phyloP scores from a whole-genome alignment of 345 rosid species.

The Excoecaria agallocha region DNA sequence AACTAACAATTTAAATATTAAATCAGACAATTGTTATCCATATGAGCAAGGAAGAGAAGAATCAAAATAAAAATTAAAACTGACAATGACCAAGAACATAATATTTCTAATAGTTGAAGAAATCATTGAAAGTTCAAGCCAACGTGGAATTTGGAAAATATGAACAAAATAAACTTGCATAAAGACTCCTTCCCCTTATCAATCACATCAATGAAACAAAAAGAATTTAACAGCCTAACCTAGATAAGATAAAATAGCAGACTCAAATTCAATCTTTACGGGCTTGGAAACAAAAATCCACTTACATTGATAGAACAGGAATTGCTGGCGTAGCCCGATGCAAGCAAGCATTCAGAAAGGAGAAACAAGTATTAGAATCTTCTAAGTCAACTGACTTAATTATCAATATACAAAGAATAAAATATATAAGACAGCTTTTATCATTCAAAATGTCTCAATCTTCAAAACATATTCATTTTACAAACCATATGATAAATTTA shows the following conservation, averaged over 20 bases:
- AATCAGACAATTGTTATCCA: not conserved
- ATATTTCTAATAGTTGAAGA: not conserved
- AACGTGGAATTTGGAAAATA: not conserved
- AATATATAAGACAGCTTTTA: not conserved
- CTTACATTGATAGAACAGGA: conserved; percentile 96
- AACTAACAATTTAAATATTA: not conserved
- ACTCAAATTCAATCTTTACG: not conserved
- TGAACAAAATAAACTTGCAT: not conserved
- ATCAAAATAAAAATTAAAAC: not conserved
- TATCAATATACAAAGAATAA: conserved; percentile 3
- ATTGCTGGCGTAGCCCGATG: conserved; percentile 67
- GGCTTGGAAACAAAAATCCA: conserved; percentile 23
- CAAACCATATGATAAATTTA: not conserved
- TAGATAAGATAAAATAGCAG: not conserved
- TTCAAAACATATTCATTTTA: not conserved
- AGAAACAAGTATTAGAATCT: conserved; percentile 34
- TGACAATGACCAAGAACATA: not conserved
- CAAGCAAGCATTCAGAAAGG: conserved; percentile 39
- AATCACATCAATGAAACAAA: not conserved
- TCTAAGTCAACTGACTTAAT: not conserved
- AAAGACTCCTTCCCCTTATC: not conserved
- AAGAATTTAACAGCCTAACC: not conserved
- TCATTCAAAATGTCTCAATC: not conserved
- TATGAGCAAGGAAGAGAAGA: not conserved
- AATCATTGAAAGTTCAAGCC: not conserved